These are phyloP conservation scores for Thermoascus crustaceus DNA, from an alignment of 2,329 filamentous ascomycete genomes.

Conservation along the genomic window DNA sequence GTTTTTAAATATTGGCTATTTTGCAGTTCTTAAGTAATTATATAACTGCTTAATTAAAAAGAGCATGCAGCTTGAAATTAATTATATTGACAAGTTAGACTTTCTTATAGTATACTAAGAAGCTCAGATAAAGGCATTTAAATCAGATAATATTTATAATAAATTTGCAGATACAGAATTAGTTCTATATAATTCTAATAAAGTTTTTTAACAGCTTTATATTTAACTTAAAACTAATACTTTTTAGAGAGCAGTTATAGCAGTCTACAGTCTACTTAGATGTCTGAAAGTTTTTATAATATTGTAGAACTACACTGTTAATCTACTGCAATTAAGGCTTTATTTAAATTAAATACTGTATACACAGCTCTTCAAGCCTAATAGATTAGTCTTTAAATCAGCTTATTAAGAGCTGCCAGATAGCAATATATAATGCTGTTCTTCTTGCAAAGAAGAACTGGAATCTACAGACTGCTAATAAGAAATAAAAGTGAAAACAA, in stretches of 20 bases:
- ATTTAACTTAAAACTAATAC: background rate
- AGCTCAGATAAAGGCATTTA: slow-evolving; percentile 1
- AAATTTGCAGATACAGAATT: background rate
- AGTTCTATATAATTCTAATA: background rate
- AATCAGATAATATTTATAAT: background rate
- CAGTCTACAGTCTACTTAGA: background rate
- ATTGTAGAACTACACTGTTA: background rate
- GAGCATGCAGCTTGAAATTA: background rate
- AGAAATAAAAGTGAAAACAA: slow-evolving; percentile 7
- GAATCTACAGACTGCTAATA: slow-evolving; percentile 6
- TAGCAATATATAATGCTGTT: slow-evolving; percentile 3
- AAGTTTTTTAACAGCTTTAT: background rate
- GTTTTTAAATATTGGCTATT: no score
- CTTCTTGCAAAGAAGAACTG: slow-evolving; percentile 5
- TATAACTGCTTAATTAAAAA: no score
- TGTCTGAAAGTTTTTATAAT: background rate
- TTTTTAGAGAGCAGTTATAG: background rate
- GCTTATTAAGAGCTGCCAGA: background rate
- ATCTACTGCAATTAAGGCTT: background rate
- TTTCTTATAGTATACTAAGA: background rate
- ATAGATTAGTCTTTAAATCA: slow-evolving; percentile 5
- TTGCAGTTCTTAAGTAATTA: no score
- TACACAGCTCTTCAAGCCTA: background rate
- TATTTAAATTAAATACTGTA: background rate
- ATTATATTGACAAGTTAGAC: slow-evolving; percentile 1